Evolutionary conservation across 2,329 filamentous ascomycete species (phyloP), one percentile per base, ranked within the genome.

Genomic region (Fusarium transvaalense): DNA sequence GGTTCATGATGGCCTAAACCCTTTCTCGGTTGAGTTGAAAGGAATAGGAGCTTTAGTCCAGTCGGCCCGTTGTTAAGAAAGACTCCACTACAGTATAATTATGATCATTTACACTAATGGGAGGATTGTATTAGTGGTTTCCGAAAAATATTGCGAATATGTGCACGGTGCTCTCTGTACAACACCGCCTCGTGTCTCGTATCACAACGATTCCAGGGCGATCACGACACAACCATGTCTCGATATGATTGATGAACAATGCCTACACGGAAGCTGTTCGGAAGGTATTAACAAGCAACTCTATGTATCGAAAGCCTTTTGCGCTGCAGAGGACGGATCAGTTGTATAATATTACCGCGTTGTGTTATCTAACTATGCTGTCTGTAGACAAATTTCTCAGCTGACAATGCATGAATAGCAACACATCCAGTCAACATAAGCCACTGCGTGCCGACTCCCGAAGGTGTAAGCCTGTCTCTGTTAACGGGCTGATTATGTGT

Each of bases 41-140:
- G 23, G 23, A 25, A 25, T 6, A 43, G n/a, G 10, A 43, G 6
- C 5, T 17, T 29, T 14, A 6, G 0, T 43, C n/a, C n/a, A 19
- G 13, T 43, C 12, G 0, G 7, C 13, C 4, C 14, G 3, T 2
- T 10, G 17, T 41, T 14, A 1, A 2, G 6, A 2, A 27, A 1
- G 0, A 27, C 15, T 29, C 25, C 13, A 6, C 10, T 27, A 4
- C 14, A 10, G n/a, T n/a, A 27, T 3, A 3, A n/a, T 0, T 12
- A 6, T 43, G 1, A n/a, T 0, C 12, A 23, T 6, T 10, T 43
- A 10, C 5, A 29, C 0, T 17, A 27, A 27, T 13, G 23, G 42
- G 7, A 6, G 12, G n/a, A 14, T 29, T 19, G 12, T 7, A 3
- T 31, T 29, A 31, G 42, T 27, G 27, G 31, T 0, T 25, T 23